Percentiles rank a stretch among this genome's conserved stretches.
Conservation (phyloP, 805 yeast genomes). For the Candida orba region DNA sequence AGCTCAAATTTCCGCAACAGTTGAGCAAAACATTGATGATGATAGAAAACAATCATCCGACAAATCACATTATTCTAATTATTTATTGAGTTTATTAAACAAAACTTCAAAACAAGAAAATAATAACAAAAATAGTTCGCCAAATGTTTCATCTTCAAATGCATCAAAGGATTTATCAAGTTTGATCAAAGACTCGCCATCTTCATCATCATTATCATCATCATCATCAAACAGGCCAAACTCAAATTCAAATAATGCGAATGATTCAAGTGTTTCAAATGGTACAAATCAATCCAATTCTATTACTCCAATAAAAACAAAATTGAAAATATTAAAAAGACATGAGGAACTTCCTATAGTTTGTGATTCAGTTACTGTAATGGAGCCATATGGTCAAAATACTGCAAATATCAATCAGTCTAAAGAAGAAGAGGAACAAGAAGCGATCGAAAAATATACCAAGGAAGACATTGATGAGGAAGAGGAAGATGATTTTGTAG, state of each 20-base stretch:
- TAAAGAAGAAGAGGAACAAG: background rate
- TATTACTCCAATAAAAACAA: slow-evolving; percentile 8
- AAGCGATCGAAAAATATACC: background rate
- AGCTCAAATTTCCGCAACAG: background rate
- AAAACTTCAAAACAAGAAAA: slow-evolving; percentile 9
- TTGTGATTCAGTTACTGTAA: background rate
- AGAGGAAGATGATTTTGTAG: background rate
- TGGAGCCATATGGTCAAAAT: no score
- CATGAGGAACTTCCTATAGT: slow-evolving; percentile 4
- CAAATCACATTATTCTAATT: slow-evolving; percentile 13
- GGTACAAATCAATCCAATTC: no score
- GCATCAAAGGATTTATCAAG: slow-evolving; percentile 17
- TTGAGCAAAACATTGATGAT: background rate
- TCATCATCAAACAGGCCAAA: background rate
- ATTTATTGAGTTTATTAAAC: slow-evolving; percentile 15
- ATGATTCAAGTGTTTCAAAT: no score
- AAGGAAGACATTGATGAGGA: background rate
- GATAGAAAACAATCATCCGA: background rate
- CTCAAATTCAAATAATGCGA: no score
- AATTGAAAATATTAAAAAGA: slow-evolving; percentile 19
- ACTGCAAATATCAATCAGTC: background rate
- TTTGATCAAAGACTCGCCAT: background rate
- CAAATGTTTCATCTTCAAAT: background rate
- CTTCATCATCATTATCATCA: background rate
- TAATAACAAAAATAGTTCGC: background rate